These are phyloP conservation scores for Niebla homalea DNA, from an alignment of 495 filamentous ascomycete genomes.

Conservation along the genomic window DNA sequence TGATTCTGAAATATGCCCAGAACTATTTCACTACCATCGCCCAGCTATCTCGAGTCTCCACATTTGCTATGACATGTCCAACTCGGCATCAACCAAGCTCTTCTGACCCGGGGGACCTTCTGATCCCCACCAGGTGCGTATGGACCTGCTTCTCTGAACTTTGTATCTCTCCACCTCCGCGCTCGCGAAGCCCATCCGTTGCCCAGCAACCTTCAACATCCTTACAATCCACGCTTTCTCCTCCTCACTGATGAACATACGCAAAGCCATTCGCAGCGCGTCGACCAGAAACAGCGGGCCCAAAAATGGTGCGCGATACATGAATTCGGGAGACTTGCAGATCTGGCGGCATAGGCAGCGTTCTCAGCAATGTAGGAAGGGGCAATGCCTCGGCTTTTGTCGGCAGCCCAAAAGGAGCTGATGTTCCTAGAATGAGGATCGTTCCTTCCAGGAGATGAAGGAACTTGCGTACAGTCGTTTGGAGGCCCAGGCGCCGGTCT, in stretches of 20 bases:
- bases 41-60: too few relatives aligned
- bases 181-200: background rate
- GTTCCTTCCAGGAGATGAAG: background rate
- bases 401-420: background rate
- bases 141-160: too few relatives aligned
- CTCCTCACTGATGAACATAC: background rate
- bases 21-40: too few relatives aligned
- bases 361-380: constrained; percentile 5
- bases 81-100: too few relatives aligned
- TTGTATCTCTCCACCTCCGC: background rate
- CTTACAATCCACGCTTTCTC: constrained; percentile 9
- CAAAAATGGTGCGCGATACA: constrained; percentile 1
- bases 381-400: background rate
- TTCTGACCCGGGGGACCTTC: too few relatives aligned
- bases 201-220: background rate
- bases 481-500: too few relatives aligned
- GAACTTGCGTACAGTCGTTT: too few relatives aligned
- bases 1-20: too few relatives aligned
- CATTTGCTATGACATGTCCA: too few relatives aligned
- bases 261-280: background rate
- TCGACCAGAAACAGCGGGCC: constrained; percentile 7
- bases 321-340: constrained; percentile 3
- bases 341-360: background rate
- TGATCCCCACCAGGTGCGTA: too few relatives aligned
- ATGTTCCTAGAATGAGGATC: background rate